Percentiles rank a stretch among this genome's conserved stretches.
Evolutionary conservation across 352 stramenopile genomes (phyloP).

Genomic region (Globisporangium barbulae): DNA sequence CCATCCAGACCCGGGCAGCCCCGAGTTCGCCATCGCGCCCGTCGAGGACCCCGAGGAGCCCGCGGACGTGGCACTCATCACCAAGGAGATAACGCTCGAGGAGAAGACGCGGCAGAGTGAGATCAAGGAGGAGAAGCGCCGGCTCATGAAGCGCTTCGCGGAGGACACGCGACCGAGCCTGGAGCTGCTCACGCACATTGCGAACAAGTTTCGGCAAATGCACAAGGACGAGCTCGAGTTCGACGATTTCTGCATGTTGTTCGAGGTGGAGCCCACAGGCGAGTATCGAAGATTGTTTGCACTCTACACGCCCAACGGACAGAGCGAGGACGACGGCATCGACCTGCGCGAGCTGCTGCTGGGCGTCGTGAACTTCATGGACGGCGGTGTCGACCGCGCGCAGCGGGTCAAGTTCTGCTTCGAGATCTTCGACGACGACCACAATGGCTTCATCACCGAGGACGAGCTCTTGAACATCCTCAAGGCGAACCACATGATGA

Average conservation of each 20-base stretch:
- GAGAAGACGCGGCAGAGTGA: conserved; percentile 49
- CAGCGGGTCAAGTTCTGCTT: conserved; percentile 93
- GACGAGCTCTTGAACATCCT: conserved; percentile 91
- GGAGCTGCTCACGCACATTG: conserved; percentile 55
- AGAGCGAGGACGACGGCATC: conserved; percentile 64
- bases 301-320: conserved; percentile 67
- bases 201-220: conserved; percentile 55
- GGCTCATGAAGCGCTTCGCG: conserved; percentile 68
- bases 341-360: conserved; percentile 91
- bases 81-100: conserved; percentile 36
- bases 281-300: conserved; percentile 89
- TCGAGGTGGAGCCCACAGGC: conserved; percentile 85
- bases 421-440: conserved; percentile 93
- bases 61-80: conserved; percentile 30
- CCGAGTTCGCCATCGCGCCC: conserved; percentile 63
- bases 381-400: conserved; percentile 45
- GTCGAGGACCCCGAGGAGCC: conserved; percentile 19
- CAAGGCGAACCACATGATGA: conserved; percentile 87
- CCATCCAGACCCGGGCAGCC: conserved; percentile 83
- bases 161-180: conserved; percentile 63
- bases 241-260: conserved; percentile 79
- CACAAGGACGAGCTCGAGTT: conserved; percentile 59
- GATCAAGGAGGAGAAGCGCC: conserved; percentile 72
- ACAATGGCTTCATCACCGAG: conserved; percentile 87
- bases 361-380: conserved; percentile 89